These are phyloP conservation scores for Fragaria iinumae DNA, from an alignment of 306 rosid species.

Conservation along the genomic window DNA sequence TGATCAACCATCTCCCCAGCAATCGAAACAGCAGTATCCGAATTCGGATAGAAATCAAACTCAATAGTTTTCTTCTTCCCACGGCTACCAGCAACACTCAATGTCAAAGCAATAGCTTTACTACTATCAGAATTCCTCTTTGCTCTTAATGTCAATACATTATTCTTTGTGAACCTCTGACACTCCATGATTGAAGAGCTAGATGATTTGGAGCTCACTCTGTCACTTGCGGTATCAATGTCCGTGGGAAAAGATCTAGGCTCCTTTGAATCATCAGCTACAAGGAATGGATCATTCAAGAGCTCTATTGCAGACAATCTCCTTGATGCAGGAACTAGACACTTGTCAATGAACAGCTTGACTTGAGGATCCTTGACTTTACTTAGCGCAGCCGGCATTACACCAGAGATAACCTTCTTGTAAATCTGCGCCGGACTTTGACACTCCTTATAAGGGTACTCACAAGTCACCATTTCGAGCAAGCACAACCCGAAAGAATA, in stretches of 20 bases:
- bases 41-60: constrained; percentile 7
- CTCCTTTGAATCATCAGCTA: background rate
- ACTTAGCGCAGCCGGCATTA: background rate
- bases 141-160: too few relatives aligned
- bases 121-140: too few relatives aligned
- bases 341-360: background rate
- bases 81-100: too few relatives aligned
- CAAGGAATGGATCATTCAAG: background rate
- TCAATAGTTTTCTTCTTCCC: background rate
- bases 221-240: background rate
- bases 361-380: constrained; percentile 13
- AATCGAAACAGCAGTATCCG: constrained; percentile 70
- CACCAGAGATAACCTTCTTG: constrained; percentile 14
- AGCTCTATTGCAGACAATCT: background rate
- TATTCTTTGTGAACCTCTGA: too few relatives aligned
- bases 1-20: constrained; percentile 90
- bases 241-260: background rate
- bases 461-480: constrained; percentile 22
- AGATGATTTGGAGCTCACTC: background rate
- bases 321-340: background rate
- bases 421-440: constrained; percentile 9
- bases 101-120: too few relatives aligned
- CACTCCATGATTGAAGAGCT: background rate
- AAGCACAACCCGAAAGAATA: constrained; percentile 30
- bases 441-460: background rate